Conservation (phyloP, 2,329 filamentous ascomycete genomes). For the Colletotrichum theobromicola region DNA sequence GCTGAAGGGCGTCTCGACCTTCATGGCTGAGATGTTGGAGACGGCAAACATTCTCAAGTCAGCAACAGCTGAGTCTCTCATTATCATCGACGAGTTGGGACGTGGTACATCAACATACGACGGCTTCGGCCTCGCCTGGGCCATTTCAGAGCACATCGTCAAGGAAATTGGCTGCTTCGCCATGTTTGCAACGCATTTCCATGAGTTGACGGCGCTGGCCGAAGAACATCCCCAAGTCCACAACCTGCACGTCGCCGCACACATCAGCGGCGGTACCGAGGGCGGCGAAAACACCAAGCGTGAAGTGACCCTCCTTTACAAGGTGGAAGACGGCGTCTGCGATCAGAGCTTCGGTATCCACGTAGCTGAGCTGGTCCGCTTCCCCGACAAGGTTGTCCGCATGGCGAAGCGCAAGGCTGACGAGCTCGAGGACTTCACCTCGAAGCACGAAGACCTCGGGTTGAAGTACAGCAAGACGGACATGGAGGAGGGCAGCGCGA, state of each 20-base stretch:
- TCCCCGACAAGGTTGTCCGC: conserved; percentile 94
- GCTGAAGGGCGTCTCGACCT: conserved; percentile 96
- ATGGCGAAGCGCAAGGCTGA: conserved; percentile 99
- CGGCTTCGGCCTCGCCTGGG: conserved; percentile 98
- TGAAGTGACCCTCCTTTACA: conserved; percentile 95
- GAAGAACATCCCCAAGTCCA: conserved; percentile 87
- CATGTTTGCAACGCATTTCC: conserved; percentile 97
- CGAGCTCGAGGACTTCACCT: conserved; percentile 94
- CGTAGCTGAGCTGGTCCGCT: conserved; percentile 94
- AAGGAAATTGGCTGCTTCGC: conserved; percentile 93
- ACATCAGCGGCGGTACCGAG: conserved; percentile 69
- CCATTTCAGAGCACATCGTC: conserved; percentile 96
- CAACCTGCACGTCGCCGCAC: conserved; percentile 95
- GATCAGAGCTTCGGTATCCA: conserved; percentile 99
- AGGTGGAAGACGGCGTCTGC: conserved; percentile 93
- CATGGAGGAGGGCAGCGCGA: conserved; percentile 83
- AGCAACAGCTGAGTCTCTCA: conserved; percentile 91
- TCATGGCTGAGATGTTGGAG: conserved; percentile 99
- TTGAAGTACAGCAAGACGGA: conserved; percentile 79
- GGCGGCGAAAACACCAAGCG: conserved; percentile 59
- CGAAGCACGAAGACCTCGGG: conserved; percentile 70
- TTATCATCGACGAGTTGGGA: conserved; percentile 98
- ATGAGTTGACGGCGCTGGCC: conserved; percentile 90
- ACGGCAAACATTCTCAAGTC: conserved; percentile 98
- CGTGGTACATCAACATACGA: conserved; percentile 98